phyloP scores from a whole-genome alignment of 345 rosid genomes.

The Xanthoceras sorbifolium region DNA sequence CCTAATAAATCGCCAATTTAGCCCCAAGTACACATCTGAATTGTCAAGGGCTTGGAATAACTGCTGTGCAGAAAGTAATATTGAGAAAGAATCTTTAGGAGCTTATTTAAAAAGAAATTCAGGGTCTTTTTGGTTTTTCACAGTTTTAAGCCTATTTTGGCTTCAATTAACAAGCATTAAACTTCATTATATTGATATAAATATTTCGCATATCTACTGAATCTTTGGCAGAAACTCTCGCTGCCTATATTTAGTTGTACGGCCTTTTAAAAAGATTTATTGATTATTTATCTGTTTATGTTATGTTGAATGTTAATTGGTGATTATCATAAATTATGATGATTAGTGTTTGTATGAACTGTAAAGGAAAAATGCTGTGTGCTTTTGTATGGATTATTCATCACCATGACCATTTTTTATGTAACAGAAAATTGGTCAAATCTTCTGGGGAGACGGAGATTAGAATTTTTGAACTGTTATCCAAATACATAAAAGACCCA shows the following conservation, averaged over 20 bases:
- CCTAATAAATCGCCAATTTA: background rate
- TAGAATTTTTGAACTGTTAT: constrained; percentile 65
- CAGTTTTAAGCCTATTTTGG: background rate
- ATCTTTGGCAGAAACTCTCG: background rate
- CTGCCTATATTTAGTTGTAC: background rate
- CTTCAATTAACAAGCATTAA: background rate
- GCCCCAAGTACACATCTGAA: background rate
- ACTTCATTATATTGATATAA: background rate
- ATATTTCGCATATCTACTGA: background rate
- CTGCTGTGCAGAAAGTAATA: background rate
- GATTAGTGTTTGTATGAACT: background rate
- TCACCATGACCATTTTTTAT: constrained; percentile 12
- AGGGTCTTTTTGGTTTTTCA: background rate
- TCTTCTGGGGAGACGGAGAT: constrained; percentile 61
- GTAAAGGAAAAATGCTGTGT: background rate
- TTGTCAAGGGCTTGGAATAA: background rate
- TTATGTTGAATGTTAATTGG: background rate
- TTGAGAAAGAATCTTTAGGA: background rate
- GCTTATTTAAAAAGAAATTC: background rate
- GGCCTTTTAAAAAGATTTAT: background rate
- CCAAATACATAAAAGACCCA: constrained; percentile 57
- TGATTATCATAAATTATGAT: background rate
- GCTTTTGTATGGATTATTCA: background rate
- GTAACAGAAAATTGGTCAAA: constrained; percentile 66
- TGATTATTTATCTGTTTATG: background rate